Evolutionary conservation across 352 stramenopile species (phyloP), one percentile per base, ranked within the genome.

Genomic region (Pythium aristosporum): DNA sequence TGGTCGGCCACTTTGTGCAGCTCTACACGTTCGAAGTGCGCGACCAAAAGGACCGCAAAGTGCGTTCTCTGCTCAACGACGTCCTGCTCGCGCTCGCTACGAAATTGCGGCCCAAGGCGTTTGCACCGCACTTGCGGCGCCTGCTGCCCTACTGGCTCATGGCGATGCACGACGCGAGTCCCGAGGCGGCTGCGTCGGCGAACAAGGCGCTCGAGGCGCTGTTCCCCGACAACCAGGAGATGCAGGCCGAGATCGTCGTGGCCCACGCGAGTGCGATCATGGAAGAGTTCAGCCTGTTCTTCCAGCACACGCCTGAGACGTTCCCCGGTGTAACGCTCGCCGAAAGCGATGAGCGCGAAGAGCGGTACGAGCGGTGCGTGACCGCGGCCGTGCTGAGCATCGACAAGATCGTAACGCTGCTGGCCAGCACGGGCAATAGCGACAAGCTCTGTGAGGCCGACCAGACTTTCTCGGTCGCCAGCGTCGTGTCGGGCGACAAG

Each of bases 1-100:
- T 92, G 80, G 66, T 94, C 5, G 83, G 85, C 13, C 82, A 90
- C 44, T 94, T 87, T 63, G 78, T 80, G 57, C 82, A 92, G 47
- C 69, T 92, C 28, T 94, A 92, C 59, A 79, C 82, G 30, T 82
- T 85, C 39, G 82, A 92, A 65, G 85, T 94, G 68, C 79, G 80
- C 56, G 83, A 94, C 69, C 82, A 93, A 62, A 94, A 94, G 55
- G 85, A 94, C 66, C 72, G 80, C 37, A 91, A 89, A 57, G 83
- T 94, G 51, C 85, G 85, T 5, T 80, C 92, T 28, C 49, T 92
- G 55, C 65, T 89, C 15, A 92, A 88, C 47, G 77, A 92, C 62
- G 82, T 92, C 66, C 71, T 95, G 61, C 68, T 76, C 21, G 60
- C 67, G 47, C 55, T 91, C 23, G 60, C 74, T 13, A 63, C 72